phyloP scores from a whole-genome alignment of 2,329 filamentous ascomycete genomes.

The Colletotrichum sp. region DNA sequence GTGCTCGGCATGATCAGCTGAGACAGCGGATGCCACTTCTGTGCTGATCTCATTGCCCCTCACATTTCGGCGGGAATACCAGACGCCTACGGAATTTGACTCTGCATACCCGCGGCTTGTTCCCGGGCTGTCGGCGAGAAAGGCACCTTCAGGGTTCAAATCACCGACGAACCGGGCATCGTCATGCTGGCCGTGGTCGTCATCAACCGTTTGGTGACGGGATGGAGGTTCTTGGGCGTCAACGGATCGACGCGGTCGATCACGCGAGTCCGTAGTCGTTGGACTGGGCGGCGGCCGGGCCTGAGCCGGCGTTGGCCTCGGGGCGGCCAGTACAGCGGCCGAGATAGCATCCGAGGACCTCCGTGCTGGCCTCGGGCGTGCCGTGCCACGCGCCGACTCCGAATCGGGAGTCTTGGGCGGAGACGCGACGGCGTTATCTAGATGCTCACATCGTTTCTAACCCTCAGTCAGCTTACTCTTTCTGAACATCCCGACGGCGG shows the following conservation, averaged over 20 bases:
- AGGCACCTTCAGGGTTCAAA: constrained; percentile 26
- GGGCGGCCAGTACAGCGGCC: not conserved
- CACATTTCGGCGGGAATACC: constrained; percentile 12
- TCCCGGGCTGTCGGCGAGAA: constrained; percentile 23
- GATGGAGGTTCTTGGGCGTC: not conserved
- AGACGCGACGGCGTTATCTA: not conserved
- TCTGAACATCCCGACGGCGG: not conserved
- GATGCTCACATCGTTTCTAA: constrained; percentile 22
- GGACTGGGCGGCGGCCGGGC: not conserved
- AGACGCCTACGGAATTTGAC: constrained; percentile 19
- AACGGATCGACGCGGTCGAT: not conserved
- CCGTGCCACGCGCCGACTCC: not conserved
- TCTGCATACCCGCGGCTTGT: constrained; percentile 10
- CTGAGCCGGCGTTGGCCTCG: not conserved
- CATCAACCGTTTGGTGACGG: not conserved
- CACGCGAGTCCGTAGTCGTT: not conserved
- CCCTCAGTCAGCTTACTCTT: not conserved
- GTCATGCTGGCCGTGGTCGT: constrained; percentile 15
- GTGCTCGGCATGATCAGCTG: constrained; percentile 1
- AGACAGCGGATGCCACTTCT: constrained; percentile 1
- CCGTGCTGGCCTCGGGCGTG: not conserved
- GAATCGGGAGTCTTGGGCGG: not conserved
- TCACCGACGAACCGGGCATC: constrained; percentile 25
- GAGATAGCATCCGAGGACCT: not conserved
- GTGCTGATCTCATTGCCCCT: not conserved